Conservation (phyloP, 164 flowering plant species). For the Saururus chinensis region DNA sequence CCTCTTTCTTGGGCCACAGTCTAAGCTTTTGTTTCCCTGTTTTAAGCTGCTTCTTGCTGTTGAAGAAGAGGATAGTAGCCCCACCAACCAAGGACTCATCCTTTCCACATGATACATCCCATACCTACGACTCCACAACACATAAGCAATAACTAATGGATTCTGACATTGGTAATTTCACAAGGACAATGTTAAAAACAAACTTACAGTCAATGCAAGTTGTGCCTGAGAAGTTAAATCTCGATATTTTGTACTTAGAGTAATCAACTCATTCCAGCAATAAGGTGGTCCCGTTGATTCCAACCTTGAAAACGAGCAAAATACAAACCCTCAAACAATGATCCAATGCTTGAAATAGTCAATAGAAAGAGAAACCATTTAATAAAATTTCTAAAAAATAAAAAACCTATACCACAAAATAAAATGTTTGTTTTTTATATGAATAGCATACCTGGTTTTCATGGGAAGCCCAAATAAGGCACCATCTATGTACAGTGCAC, state of each 20-base stretch:
- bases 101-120: constrained; percentile 87
- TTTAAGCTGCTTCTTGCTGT: constrained; percentile 81
- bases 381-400: too few relatives aligned
- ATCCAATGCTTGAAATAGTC: neutral
- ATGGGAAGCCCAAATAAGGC: constrained; percentile 87
- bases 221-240: constrained; percentile 89
- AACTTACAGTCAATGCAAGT: constrained; percentile 78
- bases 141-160: too few relatives aligned
- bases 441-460: constrained; percentile 62
- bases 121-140: constrained; percentile 40
- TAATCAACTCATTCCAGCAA: constrained; percentile 87
- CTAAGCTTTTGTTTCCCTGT: constrained; percentile 94
- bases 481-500: constrained; percentile 78
- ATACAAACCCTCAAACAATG: neutral
- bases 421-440: too few relatives aligned
- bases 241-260: constrained; percentile 85
- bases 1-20: constrained; percentile 84
- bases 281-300: constrained; percentile 67
- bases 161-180: neutral
- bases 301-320: constrained; percentile 32
- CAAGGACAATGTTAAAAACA: neutral
- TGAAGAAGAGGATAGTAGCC: constrained; percentile 88
- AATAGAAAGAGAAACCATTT: neutral
- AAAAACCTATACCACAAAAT: too few relatives aligned
- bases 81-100: constrained; percentile 84